phyloP scores from a whole-genome alignment of 441 rosid species.

The Populus hybrid region DNA sequence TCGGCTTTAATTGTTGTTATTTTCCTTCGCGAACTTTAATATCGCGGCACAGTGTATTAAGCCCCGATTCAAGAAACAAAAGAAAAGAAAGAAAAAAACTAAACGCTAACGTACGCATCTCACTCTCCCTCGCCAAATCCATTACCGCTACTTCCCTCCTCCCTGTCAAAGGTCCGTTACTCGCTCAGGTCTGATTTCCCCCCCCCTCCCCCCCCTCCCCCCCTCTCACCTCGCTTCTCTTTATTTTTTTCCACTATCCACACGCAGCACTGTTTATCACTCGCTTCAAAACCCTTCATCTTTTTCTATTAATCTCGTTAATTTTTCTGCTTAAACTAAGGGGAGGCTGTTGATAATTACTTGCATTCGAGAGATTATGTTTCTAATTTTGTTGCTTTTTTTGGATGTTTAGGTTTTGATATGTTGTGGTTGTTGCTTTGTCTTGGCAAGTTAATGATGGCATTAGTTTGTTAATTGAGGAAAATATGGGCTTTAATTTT shows the following conservation, averaged over 20 bases:
- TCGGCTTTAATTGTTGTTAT: too few relatives aligned
- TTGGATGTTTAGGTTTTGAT: background rate
- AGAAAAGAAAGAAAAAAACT: too few relatives aligned
- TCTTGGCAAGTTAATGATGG: constrained; percentile 4
- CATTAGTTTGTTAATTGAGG: constrained; percentile 12
- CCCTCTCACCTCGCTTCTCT: background rate
- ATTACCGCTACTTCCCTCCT: constrained; percentile 19
- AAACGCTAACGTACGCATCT: constrained; percentile 34
- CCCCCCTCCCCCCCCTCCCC: background rate
- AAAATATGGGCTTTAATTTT: constrained; percentile 30
- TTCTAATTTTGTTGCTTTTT: background rate
- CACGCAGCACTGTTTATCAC: constrained; percentile 17
- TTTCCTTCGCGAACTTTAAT: too few relatives aligned
- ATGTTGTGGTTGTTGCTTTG: background rate
- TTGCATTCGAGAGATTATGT: constrained; percentile 6
- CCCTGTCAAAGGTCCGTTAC: constrained; percentile 6
- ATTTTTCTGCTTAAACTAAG: background rate
- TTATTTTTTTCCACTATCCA: background rate
- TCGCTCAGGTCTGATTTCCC: constrained; percentile 7
- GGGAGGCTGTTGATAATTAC: constrained; percentile 7
- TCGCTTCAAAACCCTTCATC: background rate
- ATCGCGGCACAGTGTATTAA: too few relatives aligned
- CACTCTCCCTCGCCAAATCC: constrained; percentile 24
- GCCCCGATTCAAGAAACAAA: constrained; percentile 19
- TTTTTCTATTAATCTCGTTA: background rate